Evolutionary conservation across 2,329 filamentous ascomycete species (phyloP).

Genomic region (Podosphaera xanthii): DNA sequence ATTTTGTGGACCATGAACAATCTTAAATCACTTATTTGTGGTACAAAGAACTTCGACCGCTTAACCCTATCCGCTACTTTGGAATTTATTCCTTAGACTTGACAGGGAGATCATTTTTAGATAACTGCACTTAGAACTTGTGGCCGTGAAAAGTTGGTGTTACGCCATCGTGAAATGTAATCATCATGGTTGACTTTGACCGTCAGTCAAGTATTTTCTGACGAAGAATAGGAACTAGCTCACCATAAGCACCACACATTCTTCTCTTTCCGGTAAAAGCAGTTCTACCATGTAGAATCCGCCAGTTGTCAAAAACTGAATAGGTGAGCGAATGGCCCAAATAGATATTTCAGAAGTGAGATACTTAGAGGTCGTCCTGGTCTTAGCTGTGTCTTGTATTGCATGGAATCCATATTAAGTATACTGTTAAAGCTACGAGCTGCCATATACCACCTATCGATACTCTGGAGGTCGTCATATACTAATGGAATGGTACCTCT

Average conservation of each 20-base stretch:
- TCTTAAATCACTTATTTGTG: no score
- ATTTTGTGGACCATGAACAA: no score
- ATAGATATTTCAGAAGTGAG: slow-evolving; percentile 14
- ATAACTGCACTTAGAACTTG: slow-evolving; percentile 12
- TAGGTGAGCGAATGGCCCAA: background rate
- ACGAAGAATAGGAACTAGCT: slow-evolving; percentile 18
- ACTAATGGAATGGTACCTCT: slow-evolving; percentile 30
- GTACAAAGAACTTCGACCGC: no score
- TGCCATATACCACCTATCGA: slow-evolving; percentile 49
- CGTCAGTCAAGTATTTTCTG: slow-evolving; percentile 5
- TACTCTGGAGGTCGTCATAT: background rate
- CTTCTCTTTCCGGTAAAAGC: slow-evolving; percentile 65
- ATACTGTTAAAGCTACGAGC: slow-evolving; percentile 53
- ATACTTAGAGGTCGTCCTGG: slow-evolving; percentile 58
- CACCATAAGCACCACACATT: slow-evolving; percentile 80
- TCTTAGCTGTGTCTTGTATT: slow-evolving; percentile 61
- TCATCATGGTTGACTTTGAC: slow-evolving; percentile 53
- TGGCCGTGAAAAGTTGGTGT: slow-evolving; percentile 34
- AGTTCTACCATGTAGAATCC: slow-evolving; percentile 69
- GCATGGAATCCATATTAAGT: slow-evolving; percentile 36
- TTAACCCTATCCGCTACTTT: no score
- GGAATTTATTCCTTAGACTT: background rate
- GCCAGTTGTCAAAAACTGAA: slow-evolving; percentile 86
- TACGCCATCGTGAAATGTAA: slow-evolving; percentile 52
- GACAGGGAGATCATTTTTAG: slow-evolving; percentile 3